A percentile compares a stretch with the other conserved stretches of the same genome.
These are phyloP conservation scores for Chloranthus sessilifolius DNA, from an alignment of 164 flowering plant species.

Conservation along the genomic window DNA sequence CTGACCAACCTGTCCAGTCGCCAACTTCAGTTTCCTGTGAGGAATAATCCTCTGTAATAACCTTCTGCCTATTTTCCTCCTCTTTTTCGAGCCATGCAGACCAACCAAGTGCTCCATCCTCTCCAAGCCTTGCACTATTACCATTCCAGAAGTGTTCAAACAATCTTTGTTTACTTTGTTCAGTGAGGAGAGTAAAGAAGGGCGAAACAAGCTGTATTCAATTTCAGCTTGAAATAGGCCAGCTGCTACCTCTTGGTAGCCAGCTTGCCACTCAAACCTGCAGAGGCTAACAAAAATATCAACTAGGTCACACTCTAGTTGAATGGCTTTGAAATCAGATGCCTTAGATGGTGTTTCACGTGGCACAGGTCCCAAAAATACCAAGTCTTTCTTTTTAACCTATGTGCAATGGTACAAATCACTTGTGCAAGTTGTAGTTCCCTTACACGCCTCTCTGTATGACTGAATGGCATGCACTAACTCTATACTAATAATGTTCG, in stretches of 20 bases:
- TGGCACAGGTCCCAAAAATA: too few species aligned
- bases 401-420: too few species aligned
- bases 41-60: conserved; percentile 38
- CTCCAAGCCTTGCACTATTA: conserved; percentile 82
- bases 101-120: conserved; percentile 97
- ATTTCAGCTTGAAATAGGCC: conserved; percentile 86
- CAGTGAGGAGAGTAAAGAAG: conserved; percentile 64
- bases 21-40: conserved; percentile 49
- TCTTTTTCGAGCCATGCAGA: conserved; percentile 84
- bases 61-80: conserved; percentile 71
- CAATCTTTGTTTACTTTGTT: conserved; percentile 72
- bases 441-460: too few species aligned
- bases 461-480: too few species aligned
- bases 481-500: too few species aligned
- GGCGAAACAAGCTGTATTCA: conserved; percentile 79
- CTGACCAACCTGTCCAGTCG: conserved; percentile 98
- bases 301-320: conserved; percentile 72
- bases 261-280: conserved; percentile 95
- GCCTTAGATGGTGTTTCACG: too few species aligned
- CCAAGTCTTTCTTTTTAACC: too few species aligned
- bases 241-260: conserved; percentile 88
- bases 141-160: conserved; percentile 96
- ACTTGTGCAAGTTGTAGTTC: too few species aligned
- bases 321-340: conserved; percentile 37
- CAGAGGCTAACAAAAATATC: conserved; percentile 81